Evolutionary conservation across 257 asterid genomes (phyloP).

Genomic region (Capsicum chinense): DNA sequence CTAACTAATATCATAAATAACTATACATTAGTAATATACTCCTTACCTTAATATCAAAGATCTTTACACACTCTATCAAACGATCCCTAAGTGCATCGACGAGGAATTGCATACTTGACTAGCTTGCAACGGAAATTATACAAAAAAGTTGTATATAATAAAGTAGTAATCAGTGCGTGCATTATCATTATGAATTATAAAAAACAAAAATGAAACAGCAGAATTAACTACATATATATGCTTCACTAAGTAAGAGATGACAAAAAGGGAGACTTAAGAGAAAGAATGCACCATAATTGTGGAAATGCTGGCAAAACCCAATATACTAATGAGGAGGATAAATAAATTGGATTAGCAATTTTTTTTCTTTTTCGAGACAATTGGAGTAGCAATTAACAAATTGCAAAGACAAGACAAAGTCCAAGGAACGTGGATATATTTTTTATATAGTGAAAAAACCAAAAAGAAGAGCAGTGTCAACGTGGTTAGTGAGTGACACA

Average conservation of each 20-base stretch:
- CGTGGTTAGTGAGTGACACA: neutral
- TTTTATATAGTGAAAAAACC: neutral
- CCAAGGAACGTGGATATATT: neutral
- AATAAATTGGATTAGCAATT: neutral
- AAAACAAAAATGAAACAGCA: neutral
- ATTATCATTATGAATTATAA: neutral
- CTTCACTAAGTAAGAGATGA: neutral
- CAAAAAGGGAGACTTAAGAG: too few species aligned
- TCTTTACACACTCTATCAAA: too few species aligned
- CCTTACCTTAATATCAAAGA: too few species aligned
- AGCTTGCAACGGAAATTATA: neutral
- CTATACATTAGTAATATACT: too few species aligned
- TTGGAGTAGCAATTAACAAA: neutral
- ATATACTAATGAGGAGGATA: neutral
- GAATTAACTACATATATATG: neutral
- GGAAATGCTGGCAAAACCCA: neutral
- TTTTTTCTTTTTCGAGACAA: neutral
- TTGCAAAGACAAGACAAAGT: too few species aligned
- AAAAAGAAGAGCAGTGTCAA: neutral
- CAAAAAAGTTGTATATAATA: neutral
- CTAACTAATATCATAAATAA: too few species aligned
- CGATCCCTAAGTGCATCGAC: too few species aligned
- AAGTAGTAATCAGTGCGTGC: neutral
- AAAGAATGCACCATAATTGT: constrained; percentile 7
- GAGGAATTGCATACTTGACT: neutral